Evolutionary conservation across 2,329 filamentous ascomycete species (phyloP), one percentile per base, ranked within the genome.

Genomic region (Fusarium agapanthi): DNA sequence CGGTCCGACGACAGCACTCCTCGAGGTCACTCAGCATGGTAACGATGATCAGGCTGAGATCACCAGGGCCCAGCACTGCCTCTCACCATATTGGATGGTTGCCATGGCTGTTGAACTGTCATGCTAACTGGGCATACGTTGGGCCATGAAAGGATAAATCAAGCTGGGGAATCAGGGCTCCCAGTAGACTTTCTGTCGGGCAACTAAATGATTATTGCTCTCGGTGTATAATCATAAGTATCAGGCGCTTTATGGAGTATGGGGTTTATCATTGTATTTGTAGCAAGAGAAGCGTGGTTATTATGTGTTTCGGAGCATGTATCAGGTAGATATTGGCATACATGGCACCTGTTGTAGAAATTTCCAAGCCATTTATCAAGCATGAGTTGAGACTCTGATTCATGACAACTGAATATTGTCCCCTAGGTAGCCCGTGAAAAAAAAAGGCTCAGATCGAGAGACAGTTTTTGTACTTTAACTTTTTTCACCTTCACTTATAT

Each of bases 221-320:
- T 45, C 20, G 38, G 41, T 41, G 34, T 32, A 50, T 34, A 26
- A 47, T 35, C 34, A 41, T 34, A 60, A 44, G 43, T 28, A 40
- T 34, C 34, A 38, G 68, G 58, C 63, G 69, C 68, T 60, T 57
- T n/a, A 26, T 47, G 69, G 69, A 72, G 68, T 67, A 68, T 40
- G 30, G 38, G 38, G 38, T 30, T 47, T 38, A 45, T 48, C 35
- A 56, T 60, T 65, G 63, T 30, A 62, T 60, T 54, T 44, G 41
- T 53, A 68, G 20, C 43, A 60, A 44, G 63, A 53, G 45, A 48
- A 30, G 56, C 47, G 47, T 50, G 40, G 54, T 24, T 43, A 48
- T 43, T 67, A 26, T 63, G 37, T 37, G 37, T 53, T 53, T 26
- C n/a, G 44, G 37, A 60, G 40, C 41, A 43, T 67, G n/a, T 45